These are phyloP conservation scores for Citrus sp. DNA, from an alignment of 345 rosid genomes.

Conservation along the genomic window DNA sequence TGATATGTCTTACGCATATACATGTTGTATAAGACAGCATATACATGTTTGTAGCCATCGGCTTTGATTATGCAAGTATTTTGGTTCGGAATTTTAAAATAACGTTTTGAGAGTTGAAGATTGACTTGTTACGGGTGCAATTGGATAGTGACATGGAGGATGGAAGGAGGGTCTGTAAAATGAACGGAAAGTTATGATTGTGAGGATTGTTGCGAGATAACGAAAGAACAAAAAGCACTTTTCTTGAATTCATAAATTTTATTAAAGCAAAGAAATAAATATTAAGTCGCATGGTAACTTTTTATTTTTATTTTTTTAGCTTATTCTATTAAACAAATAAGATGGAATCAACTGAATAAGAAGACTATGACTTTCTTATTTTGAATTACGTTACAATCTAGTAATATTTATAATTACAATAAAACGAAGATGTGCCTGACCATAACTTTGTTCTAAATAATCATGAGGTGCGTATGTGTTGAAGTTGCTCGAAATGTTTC, in stretches of 20 bases:
- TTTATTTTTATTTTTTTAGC: no score
- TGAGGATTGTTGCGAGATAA: no score
- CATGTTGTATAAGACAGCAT: no score
- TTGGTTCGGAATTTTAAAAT: background rate
- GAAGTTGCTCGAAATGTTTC: slow-evolving; percentile 21
- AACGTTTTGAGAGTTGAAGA: background rate
- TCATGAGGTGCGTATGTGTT: slow-evolving; percentile 13
- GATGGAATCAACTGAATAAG: no score
- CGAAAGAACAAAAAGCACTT: no score
- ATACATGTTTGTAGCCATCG: background rate
- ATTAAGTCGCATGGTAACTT: no score
- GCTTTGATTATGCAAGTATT: background rate
- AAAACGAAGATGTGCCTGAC: background rate
- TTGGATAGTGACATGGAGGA: background rate
- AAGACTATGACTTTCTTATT: no score
- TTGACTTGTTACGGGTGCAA: background rate
- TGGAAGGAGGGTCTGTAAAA: background rate
- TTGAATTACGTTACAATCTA: no score
- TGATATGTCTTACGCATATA: background rate
- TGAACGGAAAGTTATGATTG: background rate
- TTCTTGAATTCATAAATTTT: no score
- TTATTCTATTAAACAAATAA: no score
- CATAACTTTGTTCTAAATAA: background rate
- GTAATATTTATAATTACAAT: no score
- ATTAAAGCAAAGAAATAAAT: no score